A percentile compares a stretch with the other conserved stretches of the same genome.
Evolutionary conservation across 176 grass and related monocot genomes (phyloP).

Genomic region (Urochloa ruziziensis): DNA sequence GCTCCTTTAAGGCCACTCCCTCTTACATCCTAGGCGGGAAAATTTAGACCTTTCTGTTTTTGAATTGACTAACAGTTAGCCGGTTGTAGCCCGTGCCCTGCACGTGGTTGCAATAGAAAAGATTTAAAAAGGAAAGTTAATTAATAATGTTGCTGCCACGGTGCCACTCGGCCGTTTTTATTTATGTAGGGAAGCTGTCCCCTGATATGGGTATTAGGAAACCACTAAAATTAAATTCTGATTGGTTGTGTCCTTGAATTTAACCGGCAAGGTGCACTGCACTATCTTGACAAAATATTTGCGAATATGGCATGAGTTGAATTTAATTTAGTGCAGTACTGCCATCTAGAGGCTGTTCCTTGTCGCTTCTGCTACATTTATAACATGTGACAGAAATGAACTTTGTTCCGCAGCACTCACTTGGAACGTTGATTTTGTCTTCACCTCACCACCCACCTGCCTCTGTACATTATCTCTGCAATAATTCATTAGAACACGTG

Average conservation of each 20-base stretch:
- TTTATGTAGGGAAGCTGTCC: neutral
- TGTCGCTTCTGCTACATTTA: neutral
- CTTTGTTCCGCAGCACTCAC: neutral
- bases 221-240: neutral
- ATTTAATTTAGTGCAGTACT: neutral
- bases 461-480: neutral
- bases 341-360: neutral
- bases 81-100: neutral
- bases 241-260: neutral
- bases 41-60: neutral
- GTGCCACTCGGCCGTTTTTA: neutral
- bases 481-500: neutral
- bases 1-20: neutral
- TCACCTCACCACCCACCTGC: neutral
- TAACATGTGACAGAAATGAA: neutral
- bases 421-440: neutral
- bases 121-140: neutral
- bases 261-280: neutral
- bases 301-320: neutral
- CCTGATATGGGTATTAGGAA: slow-evolving; percentile 5
- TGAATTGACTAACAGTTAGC: neutral
- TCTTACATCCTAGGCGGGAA: neutral
- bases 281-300: neutral
- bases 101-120: neutral
- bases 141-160: neutral